phyloP scores from a whole-genome alignment of 768 basidiomycete species.

The Hebeloma cylindrosporum region DNA sequence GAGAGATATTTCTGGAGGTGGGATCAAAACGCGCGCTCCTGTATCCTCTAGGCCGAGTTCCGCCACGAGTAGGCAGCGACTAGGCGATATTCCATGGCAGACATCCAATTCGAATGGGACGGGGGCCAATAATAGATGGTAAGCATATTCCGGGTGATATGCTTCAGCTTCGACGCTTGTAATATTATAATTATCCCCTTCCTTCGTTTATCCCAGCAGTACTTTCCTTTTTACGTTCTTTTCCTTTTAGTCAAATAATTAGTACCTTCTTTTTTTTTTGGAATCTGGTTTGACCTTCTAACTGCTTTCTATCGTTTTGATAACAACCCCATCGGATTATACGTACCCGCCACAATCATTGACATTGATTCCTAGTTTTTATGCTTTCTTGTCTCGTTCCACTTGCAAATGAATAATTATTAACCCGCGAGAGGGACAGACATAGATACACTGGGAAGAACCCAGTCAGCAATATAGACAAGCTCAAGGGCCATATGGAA shows the following conservation, averaged over 20 bases:
- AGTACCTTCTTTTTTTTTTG: neutral
- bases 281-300: neutral
- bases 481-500: neutral
- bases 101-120: constrained; percentile 16
- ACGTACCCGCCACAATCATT: constrained; percentile 10
- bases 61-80: constrained; percentile 44
- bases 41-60: constrained; percentile 14
- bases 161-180: too few species aligned
- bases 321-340: constrained; percentile 8
- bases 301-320: constrained; percentile 18
- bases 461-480: neutral
- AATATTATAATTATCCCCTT: too few species aligned
- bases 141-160: neutral
- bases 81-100: constrained; percentile 69
- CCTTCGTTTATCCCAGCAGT: too few species aligned
- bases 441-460: neutral
- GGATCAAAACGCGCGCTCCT: constrained; percentile 14
- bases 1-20: constrained; percentile 10
- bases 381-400: constrained; percentile 1
- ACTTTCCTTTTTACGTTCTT: too few species aligned
- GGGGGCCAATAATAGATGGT: constrained; percentile 5
- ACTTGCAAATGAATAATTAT: constrained; percentile 2
- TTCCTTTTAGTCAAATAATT: too few species aligned
- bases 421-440: neutral
- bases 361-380: neutral